A percentile compares a stretch with the other conserved stretches of the same genome.
phyloP scores from a whole-genome alignment of 2,329 filamentous ascomycete genomes.

The Pestalotiopsis sp. region DNA sequence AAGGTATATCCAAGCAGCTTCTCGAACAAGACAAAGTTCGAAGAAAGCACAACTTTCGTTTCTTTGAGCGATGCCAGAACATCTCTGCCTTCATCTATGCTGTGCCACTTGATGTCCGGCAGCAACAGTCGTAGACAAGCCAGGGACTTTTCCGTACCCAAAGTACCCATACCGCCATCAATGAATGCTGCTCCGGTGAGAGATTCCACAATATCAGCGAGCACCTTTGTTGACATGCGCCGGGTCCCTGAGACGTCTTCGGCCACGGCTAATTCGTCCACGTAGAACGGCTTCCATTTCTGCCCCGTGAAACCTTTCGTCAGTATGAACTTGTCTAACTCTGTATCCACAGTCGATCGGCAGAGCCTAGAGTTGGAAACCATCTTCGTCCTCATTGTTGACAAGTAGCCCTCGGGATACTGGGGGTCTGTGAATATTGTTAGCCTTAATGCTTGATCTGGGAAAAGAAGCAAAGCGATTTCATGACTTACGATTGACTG shows the following conservation, averaged over 20 bases:
- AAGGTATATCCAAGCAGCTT: slow-evolving; percentile 73
- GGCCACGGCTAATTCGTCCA: slow-evolving; percentile 40
- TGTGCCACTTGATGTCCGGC: slow-evolving; percentile 57
- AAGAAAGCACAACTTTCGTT: slow-evolving; percentile 35
- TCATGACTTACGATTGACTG: slow-evolving; percentile 46
- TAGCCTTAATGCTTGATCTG: neutral
- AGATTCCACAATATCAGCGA: slow-evolving; percentile 87
- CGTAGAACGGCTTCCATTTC: slow-evolving; percentile 73
- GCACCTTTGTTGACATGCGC: slow-evolving; percentile 64
- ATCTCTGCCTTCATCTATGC: slow-evolving; percentile 41
- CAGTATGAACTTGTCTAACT: slow-evolving; percentile 75
- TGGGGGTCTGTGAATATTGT: slow-evolving; percentile 51
- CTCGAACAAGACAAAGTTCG: slow-evolving; percentile 57
- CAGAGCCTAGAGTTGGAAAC: slow-evolving; percentile 78
- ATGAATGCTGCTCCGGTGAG: slow-evolving; percentile 77
- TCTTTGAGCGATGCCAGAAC: slow-evolving; percentile 47
- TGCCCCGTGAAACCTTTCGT: slow-evolving; percentile 65
- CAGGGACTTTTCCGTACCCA: slow-evolving; percentile 52
- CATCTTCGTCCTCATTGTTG: slow-evolving; percentile 66
- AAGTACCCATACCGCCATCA: slow-evolving; percentile 60
- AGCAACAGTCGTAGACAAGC: slow-evolving; percentile 69
- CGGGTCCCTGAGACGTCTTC: slow-evolving; percentile 11
- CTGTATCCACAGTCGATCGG: slow-evolving; percentile 61
- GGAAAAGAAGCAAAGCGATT: neutral
- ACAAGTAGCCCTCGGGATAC: slow-evolving; percentile 79